These are phyloP conservation scores for Colletotrichum lentis DNA, from an alignment of 2,329 filamentous ascomycete species.

Conservation along the genomic window DNA sequence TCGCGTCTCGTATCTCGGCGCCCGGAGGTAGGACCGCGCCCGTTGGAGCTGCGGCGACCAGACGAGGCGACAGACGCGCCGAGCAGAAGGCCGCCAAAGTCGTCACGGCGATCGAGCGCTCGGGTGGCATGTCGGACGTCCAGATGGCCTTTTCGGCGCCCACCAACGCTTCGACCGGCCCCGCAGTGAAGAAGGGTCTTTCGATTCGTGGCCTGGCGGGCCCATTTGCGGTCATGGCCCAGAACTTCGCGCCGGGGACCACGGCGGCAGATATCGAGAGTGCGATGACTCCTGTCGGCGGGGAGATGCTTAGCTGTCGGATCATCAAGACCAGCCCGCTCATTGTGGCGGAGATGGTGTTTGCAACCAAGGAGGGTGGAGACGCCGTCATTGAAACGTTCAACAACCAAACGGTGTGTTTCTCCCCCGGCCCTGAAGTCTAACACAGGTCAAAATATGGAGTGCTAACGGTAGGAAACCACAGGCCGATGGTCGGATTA, in stretches of 20 bases:
- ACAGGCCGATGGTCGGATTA: conserved; percentile 76
- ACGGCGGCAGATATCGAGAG: conserved; percentile 84
- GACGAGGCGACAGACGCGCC: conserved; percentile 41
- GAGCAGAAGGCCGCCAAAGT: conserved; percentile 53
- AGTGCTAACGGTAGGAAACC: conserved; percentile 2
- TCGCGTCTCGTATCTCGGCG: conserved; percentile 57
- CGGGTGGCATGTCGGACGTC: conserved; percentile 45
- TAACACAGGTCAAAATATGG: not conserved
- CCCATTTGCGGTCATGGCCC: conserved; percentile 75
- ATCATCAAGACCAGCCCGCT: conserved; percentile 74
- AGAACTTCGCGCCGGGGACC: conserved; percentile 84
- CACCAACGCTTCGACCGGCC: conserved; percentile 41
- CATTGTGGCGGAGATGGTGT: conserved; percentile 80
- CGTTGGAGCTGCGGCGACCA: conserved; percentile 30
- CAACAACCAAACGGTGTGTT: conserved; percentile 77
- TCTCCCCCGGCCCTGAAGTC: not conserved
- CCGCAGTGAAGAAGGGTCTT: conserved; percentile 58
- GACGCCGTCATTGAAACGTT: conserved; percentile 79
- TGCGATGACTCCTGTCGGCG: conserved; percentile 79
- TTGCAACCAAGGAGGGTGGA: conserved; percentile 75
- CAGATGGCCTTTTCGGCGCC: conserved; percentile 42
- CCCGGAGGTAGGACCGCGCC: conserved; percentile 48
- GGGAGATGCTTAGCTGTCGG: conserved; percentile 71
- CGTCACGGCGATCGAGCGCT: conserved; percentile 55
- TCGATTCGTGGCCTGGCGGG: conserved; percentile 78